These are phyloP conservation scores for Cicer chorassanicum DNA, from an alignment of 306 rosid genomes.

Conservation along the genomic window DNA sequence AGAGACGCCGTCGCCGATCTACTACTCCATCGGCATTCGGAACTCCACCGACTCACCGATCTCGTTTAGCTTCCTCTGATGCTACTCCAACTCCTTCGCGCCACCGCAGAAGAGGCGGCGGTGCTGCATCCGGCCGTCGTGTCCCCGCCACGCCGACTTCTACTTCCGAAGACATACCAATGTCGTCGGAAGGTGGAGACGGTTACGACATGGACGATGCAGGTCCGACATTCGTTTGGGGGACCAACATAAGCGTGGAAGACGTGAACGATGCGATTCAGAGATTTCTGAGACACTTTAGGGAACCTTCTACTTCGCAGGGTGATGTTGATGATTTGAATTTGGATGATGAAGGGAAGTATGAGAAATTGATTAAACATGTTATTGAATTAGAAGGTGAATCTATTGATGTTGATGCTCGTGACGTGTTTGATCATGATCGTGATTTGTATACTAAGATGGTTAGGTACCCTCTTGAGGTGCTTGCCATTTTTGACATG, in stretches of 20 bases:
- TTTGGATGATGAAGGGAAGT: slow-evolving; percentile 68
- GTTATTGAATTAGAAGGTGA: slow-evolving; percentile 84
- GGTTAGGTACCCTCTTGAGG: slow-evolving; percentile 96
- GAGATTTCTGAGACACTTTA: slow-evolving; percentile 78
- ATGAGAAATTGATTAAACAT: slow-evolving; percentile 65
- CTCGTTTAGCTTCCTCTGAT: slow-evolving; percentile 74
- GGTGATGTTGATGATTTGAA: slow-evolving; percentile 53
- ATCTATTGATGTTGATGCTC: slow-evolving; percentile 80
- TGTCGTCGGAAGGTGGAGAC: slow-evolving; percentile 85
- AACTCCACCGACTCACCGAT: slow-evolving; percentile 63
- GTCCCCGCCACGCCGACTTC: slow-evolving; percentile 70
- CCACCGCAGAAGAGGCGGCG: slow-evolving; percentile 46
- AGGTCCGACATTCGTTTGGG: slow-evolving; percentile 91
- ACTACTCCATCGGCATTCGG: slow-evolving; percentile 64
- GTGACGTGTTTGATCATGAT: slow-evolving; percentile 84
- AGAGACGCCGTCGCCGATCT: slow-evolving; percentile 61
- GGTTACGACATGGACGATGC: slow-evolving; percentile 75
- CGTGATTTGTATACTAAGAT: slow-evolving; percentile 87
- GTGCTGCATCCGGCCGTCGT: slow-evolving; percentile 31
- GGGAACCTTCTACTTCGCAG: slow-evolving; percentile 59
- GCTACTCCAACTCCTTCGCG: slow-evolving; percentile 68
- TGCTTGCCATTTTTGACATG: slow-evolving; percentile 89
- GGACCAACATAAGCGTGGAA: slow-evolving; percentile 91
- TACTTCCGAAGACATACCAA: slow-evolving; percentile 70
- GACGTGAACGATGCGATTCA: slow-evolving; percentile 84